Percentiles rank a stretch among this genome's conserved stretches.
These are phyloP conservation scores for Ettlia oleoabundans DNA, from an alignment of 139 green algal genomes.

Conservation along the genomic window DNA sequence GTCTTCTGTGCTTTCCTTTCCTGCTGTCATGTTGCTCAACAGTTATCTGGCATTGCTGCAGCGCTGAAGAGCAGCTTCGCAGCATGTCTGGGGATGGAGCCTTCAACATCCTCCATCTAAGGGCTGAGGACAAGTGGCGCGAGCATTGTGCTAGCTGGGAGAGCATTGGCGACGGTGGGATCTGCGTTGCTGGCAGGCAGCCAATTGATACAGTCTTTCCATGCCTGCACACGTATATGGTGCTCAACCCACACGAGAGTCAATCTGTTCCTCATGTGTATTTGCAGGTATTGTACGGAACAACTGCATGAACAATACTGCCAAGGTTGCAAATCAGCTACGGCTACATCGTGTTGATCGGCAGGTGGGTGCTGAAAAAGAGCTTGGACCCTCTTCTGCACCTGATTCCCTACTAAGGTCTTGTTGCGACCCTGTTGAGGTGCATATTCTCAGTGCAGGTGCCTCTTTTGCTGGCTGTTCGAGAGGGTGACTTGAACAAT, in stretches of 20 bases:
- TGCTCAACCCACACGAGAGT: background rate
- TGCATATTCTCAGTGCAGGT: background rate
- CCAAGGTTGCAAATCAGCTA: constrained; percentile 1
- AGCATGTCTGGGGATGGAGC: background rate
- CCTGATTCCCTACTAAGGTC: background rate
- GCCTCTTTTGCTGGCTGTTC: background rate
- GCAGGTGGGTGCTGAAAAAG: background rate
- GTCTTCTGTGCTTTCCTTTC: background rate
- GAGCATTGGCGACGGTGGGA: background rate
- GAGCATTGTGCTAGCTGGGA: background rate
- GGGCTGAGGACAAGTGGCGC: background rate
- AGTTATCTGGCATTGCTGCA: background rate
- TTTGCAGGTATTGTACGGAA: constrained; percentile 12
- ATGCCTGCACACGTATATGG: background rate
- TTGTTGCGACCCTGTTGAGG: background rate
- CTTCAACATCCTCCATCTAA: constrained; percentile 1
- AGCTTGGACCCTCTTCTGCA: background rate
- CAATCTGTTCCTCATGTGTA: no score
- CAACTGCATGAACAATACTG: constrained; percentile 30
- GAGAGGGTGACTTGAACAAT: background rate
- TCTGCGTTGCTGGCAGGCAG: background rate
- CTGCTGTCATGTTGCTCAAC: background rate
- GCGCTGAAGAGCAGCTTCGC: background rate
- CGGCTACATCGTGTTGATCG: background rate
- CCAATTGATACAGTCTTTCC: background rate